Percentiles rank a stretch among this genome's conserved stretches.
Evolutionary conservation across 352 stramenopile species (phyloP).

Genomic region (Saprolegnia diclina): DNA sequence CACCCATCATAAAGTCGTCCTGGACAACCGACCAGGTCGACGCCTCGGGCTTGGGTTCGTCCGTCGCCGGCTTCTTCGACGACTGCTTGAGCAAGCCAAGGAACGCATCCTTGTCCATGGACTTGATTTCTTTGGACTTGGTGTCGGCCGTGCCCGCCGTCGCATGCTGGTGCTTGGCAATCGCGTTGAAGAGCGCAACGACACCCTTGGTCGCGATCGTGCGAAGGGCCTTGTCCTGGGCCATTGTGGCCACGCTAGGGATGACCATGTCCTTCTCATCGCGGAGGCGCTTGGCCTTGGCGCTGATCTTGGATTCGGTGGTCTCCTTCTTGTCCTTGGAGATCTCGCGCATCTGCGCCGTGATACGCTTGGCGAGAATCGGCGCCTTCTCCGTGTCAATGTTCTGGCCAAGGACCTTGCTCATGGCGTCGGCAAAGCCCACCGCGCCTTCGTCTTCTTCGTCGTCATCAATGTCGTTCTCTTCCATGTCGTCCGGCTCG

Average conservation of each 20-base stretch:
- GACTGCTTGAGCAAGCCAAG: conserved; percentile 65
- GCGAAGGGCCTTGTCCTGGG: conserved; percentile 61
- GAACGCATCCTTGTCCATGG: conserved; percentile 82
- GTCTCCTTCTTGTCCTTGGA: conserved; percentile 63
- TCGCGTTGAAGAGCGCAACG: conserved; percentile 80
- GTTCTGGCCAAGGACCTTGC: conserved; percentile 75
- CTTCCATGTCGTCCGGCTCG: conserved; percentile 22
- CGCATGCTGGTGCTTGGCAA: conserved; percentile 79
- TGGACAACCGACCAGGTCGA: conserved; percentile 76
- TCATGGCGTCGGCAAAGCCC: conserved; percentile 82
- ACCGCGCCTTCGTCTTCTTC: conserved; percentile 55
- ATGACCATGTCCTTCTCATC: conserved; percentile 77
- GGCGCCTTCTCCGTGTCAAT: conserved; percentile 58
- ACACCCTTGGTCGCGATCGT: conserved; percentile 82
- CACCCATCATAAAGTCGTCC: conserved; percentile 83
- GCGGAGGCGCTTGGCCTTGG: conserved; percentile 62
- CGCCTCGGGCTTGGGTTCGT: conserved; percentile 20
- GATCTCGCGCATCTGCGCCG: conserved; percentile 76
- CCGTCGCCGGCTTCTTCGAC: conserved; percentile 34
- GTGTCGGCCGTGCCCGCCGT: conserved; percentile 50
- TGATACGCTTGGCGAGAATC: conserved; percentile 80
- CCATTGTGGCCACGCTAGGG: conserved; percentile 48
- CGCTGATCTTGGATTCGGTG: conserved; percentile 59
- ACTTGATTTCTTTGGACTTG: conserved; percentile 62
- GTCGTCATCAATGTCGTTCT: conserved; percentile 7